Evolutionary conservation across 768 basidiomycete species (phyloP).

Genomic region (Podaxis sp.): DNA sequence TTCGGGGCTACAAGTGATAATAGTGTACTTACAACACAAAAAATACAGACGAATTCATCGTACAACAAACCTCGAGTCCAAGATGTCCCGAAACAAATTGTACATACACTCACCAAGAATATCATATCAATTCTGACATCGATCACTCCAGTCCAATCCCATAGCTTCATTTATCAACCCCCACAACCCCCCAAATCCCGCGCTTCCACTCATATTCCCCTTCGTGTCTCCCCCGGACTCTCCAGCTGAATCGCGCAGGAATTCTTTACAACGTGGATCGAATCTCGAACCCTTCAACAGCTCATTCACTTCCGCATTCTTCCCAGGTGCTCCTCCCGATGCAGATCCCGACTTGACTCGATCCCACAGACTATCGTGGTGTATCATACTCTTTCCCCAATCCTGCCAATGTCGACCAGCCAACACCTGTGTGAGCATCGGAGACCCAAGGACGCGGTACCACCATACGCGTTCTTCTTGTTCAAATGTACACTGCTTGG

Average conservation of each 20-base stretch:
- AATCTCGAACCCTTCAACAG: neutral
- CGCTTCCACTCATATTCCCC: neutral
- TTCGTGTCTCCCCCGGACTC: neutral
- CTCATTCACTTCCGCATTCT: neutral
- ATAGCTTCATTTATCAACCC: neutral
- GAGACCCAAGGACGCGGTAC: neutral
- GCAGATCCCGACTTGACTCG: neutral
- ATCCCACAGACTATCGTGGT: neutral
- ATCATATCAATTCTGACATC: neutral
- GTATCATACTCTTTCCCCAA: neutral
- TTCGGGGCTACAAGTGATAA: too few species aligned
- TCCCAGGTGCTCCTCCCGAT: neutral
- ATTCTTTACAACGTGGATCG: neutral
- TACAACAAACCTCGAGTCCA: too few species aligned
- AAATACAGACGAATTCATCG: too few species aligned
- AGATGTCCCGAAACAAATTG: neutral
- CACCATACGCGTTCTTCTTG: neutral
- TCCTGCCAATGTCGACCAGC: neutral
- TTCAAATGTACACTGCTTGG: neutral
- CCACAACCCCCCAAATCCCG: neutral
- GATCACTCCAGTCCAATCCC: neutral
- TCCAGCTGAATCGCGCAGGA: neutral
- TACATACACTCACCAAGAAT: neutral
- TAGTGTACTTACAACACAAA: too few species aligned
- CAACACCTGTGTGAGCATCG: neutral